Conservation (phyloP, 768 basidiomycete genomes). For the Suillus alpinus region DNA sequence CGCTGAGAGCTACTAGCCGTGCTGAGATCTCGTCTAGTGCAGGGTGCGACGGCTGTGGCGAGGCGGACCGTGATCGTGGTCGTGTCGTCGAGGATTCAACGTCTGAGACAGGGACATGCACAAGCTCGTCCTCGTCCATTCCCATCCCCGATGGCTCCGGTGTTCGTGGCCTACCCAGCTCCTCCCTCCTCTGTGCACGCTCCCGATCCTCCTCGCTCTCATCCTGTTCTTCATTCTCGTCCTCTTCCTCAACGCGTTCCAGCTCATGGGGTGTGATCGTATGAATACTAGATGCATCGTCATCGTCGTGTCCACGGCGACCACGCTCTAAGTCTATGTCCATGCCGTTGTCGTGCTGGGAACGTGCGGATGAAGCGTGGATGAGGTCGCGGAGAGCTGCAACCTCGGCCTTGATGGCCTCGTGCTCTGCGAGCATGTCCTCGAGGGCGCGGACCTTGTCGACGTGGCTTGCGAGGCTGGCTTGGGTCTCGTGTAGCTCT, state of each 20-base stretch:
- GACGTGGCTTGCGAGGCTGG: constrained; percentile 69
- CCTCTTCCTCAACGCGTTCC: constrained; percentile 73
- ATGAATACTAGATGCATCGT: constrained; percentile 67
- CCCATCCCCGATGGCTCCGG: constrained; percentile 73
- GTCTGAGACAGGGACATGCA: constrained; percentile 17
- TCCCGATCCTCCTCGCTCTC: constrained; percentile 48
- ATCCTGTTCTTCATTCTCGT: constrained; percentile 52
- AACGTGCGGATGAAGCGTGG: constrained; percentile 39
- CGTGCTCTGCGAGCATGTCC: constrained; percentile 78
- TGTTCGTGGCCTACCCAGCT: constrained; percentile 71
- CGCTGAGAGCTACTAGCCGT: constrained; percentile 59
- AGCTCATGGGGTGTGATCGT: constrained; percentile 71
- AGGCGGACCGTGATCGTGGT: constrained; percentile 14
- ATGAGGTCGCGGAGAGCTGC: constrained; percentile 66
- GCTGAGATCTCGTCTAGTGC: constrained; percentile 57
- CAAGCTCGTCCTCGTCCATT: constrained; percentile 39
- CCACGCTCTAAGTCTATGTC: constrained; percentile 10
- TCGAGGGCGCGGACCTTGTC: constrained; percentile 86
- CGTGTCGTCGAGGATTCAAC: constrained; percentile 24
- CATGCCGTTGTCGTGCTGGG: constrained; percentile 13
- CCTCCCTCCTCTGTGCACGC: constrained; percentile 42
- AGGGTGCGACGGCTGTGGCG: constrained; percentile 25
- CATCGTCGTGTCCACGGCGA: constrained; percentile 47
- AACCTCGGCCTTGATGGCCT: constrained; percentile 78
- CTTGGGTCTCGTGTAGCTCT: constrained; percentile 83